A percentile compares a stretch with the other conserved stretches of the same genome.
These are phyloP conservation scores for Solanum gandarillasii DNA, from an alignment of 257 asterid species.

Conservation along the genomic window DNA sequence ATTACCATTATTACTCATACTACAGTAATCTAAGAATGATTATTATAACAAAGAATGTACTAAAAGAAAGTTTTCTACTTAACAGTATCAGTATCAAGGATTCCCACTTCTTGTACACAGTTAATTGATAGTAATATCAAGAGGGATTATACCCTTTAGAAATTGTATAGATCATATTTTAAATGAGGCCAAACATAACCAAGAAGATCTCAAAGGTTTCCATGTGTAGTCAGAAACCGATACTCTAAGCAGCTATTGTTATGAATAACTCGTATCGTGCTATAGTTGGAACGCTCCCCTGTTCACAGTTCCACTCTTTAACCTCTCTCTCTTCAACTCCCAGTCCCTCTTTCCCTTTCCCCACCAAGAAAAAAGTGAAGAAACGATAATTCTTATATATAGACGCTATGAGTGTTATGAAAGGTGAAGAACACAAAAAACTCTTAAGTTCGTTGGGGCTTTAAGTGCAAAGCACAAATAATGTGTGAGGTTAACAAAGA, in stretches of 20 bases:
- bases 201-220: neutral
- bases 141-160: neutral
- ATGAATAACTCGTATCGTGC: neutral
- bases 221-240: neutral
- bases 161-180: neutral
- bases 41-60: neutral
- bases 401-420: neutral
- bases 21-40: neutral
- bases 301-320: neutral
- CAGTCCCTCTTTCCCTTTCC: neutral
- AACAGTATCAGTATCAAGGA: neutral
- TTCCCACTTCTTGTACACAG: constrained; percentile 2
- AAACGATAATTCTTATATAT: neutral
- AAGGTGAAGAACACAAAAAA: neutral
- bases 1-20: constrained; percentile 10
- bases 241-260: neutral
- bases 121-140: neutral
- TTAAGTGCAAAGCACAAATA: neutral
- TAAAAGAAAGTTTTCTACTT: constrained; percentile 4
- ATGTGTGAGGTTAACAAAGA: neutral
- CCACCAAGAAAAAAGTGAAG: neutral
- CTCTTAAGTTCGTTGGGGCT: neutral
- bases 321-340: neutral
- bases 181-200: neutral
- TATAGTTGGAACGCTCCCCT: neutral